Percentiles rank a stretch among this genome's conserved stretches.
Conservation (phyloP, 495 filamentous ascomycete genomes). For the Recurvomyces mirabilis region DNA sequence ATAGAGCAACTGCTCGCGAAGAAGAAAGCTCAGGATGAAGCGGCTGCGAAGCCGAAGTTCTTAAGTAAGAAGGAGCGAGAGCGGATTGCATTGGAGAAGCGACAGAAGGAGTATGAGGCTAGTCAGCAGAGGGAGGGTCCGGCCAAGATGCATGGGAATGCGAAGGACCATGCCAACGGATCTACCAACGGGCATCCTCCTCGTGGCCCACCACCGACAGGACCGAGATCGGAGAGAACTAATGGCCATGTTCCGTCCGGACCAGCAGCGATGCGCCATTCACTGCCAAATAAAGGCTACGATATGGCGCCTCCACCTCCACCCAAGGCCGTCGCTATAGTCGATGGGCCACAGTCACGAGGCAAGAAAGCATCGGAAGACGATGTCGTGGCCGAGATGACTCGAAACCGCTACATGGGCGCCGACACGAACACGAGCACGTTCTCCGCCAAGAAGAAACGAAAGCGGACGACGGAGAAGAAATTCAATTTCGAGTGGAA, state of each 20-base stretch:
- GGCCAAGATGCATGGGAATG: constrained; percentile 22
- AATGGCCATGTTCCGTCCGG: constrained; percentile 43
- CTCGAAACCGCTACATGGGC: constrained; percentile 85
- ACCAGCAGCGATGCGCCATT: constrained; percentile 41
- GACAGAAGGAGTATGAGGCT: constrained; percentile 62
- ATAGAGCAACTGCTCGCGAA: constrained; percentile 68
- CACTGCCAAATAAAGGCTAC: constrained; percentile 35
- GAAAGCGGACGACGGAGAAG: constrained; percentile 81
- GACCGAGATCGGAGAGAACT: constrained; percentile 61
- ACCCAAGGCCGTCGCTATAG: constrained; percentile 35
- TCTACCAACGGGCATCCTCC: background rate
- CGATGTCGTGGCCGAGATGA: constrained; percentile 64
- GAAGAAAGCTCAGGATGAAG: constrained; percentile 69
- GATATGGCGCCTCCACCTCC: constrained; percentile 46
- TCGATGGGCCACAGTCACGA: constrained; percentile 29
- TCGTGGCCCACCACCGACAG: constrained; percentile 50
- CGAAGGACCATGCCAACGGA: background rate
- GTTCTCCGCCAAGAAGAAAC: constrained; percentile 94
- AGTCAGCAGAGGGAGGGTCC: constrained; percentile 18
- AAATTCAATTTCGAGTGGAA: constrained; percentile 99
- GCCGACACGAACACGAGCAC: constrained; percentile 75
- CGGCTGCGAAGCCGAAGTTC: constrained; percentile 79
- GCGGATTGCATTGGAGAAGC: constrained; percentile 71
- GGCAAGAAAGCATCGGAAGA: constrained; percentile 53
- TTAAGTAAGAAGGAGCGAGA: constrained; percentile 84